A percentile compares a stretch with the other conserved stretches of the same genome.
Conservation (phyloP, 2,329 filamentous ascomycete species). For the Monosporascus sp. region DNA sequence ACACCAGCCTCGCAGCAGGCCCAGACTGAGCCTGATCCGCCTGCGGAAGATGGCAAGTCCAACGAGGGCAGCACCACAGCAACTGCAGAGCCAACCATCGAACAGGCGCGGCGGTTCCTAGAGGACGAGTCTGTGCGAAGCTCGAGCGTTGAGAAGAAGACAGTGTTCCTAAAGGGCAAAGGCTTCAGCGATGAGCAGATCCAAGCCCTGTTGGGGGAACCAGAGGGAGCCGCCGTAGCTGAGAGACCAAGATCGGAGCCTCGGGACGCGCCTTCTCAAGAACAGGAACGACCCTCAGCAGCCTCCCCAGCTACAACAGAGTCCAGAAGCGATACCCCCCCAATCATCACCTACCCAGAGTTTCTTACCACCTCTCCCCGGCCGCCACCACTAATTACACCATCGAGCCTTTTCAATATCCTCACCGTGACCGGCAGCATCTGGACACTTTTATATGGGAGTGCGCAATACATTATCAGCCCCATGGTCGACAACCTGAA, state of each 20-base stretch:
- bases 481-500: slow-evolving; percentile 53
- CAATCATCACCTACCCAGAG: slow-evolving; percentile 66
- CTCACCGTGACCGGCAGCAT: slow-evolving; percentile 53
- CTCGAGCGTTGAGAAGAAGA: slow-evolving; percentile 66
- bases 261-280: slow-evolving; percentile 1
- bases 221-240: slow-evolving; percentile 7
- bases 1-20: slow-evolving; percentile 19
- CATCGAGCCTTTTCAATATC: slow-evolving; percentile 51
- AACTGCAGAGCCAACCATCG: slow-evolving; percentile 32
- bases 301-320: slow-evolving; percentile 10
- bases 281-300: neutral
- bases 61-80: slow-evolving; percentile 17
- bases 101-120: slow-evolving; percentile 71
- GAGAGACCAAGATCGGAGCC: slow-evolving; percentile 1
- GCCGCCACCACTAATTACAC: slow-evolving; percentile 58
- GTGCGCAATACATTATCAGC: slow-evolving; percentile 61
- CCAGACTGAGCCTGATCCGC: slow-evolving; percentile 6
- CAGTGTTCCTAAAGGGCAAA: slow-evolving; percentile 71
- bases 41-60: slow-evolving; percentile 10
- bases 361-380: slow-evolving; percentile 54
- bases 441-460: slow-evolving; percentile 63
- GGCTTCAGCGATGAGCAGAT: slow-evolving; percentile 65
- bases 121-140: slow-evolving; percentile 66
- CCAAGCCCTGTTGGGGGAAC: slow-evolving; percentile 50
- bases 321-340: slow-evolving; percentile 39